A percentile compares a stretch with the other conserved stretches of the same genome.
These are phyloP conservation scores for Malassezia cuniculi DNA, from an alignment of 1,284 basidiomycete species.

Conservation along the genomic window DNA sequence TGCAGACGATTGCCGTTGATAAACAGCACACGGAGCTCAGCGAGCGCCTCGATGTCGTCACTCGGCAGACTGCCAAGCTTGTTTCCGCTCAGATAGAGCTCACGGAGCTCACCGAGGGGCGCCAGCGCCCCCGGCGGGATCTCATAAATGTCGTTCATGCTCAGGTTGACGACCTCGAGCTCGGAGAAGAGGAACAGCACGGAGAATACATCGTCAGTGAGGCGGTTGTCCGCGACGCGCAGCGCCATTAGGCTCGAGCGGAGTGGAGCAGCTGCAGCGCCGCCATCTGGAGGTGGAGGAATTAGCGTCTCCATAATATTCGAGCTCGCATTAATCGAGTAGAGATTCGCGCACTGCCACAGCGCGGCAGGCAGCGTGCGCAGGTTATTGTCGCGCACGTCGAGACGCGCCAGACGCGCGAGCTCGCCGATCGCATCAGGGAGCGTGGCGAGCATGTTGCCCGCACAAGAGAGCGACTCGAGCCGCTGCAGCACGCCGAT, in stretches of 20 bases:
- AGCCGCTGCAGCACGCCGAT: conserved; percentile 63
- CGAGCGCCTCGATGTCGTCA: conserved; percentile 46
- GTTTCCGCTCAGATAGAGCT: conserved; percentile 87
- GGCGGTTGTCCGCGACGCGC: conserved; percentile 76
- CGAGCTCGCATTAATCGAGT: conserved; percentile 71
- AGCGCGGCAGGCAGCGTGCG: conserved; percentile 61
- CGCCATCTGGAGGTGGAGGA: conserved; percentile 52
- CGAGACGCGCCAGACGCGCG: conserved; percentile 62
- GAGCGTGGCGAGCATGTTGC: conserved; percentile 70
- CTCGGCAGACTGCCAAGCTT: conserved; percentile 76
- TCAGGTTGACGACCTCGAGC: conserved; percentile 65
- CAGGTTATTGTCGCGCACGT: conserved; percentile 85
- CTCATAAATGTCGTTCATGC: conserved; percentile 90
- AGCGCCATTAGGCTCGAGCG: conserved; percentile 62
- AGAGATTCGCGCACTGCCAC: conserved; percentile 71
- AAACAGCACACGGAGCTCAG: conserved; percentile 52
- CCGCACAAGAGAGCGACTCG: conserved; percentile 66
- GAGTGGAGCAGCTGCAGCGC: conserved; percentile 51
- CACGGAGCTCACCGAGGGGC: conserved; percentile 58
- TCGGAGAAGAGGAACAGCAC: conserved; percentile 56
- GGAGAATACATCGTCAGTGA: conserved; percentile 70
- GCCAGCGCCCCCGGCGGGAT: conserved; percentile 60
- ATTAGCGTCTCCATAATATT: conserved; percentile 70
- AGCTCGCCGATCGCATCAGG: conserved; percentile 68
- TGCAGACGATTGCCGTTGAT: conserved; percentile 89